Evolutionary conservation across 2,329 filamentous ascomycete species (phyloP).

Genomic region (Ophiognomonia clavigignenti-juglandacearum): DNA sequence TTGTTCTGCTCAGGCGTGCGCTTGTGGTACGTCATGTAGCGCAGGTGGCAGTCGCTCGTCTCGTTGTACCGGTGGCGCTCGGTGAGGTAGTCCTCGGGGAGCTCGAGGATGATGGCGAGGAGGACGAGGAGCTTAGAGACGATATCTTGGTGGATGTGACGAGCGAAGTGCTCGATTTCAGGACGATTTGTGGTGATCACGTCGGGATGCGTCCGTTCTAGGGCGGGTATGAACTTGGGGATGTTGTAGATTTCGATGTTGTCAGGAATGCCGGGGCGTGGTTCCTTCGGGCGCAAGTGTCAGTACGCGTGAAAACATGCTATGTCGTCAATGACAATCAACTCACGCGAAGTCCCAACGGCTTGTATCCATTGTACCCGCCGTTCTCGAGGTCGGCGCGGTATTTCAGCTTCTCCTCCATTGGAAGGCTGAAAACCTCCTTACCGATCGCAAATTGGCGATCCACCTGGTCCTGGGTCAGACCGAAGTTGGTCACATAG

Average conservation of each 20-base stretch:
- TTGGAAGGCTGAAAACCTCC: constrained; percentile 44
- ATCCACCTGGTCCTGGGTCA: constrained; percentile 46
- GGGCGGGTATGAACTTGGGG: no score
- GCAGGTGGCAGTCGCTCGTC: constrained; percentile 47
- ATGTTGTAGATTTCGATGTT: no score
- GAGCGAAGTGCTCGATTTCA: not conserved
- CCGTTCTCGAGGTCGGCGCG: constrained; percentile 36
- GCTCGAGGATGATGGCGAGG: constrained; percentile 43
- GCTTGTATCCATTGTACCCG: constrained; percentile 37
- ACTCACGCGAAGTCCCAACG: no score
- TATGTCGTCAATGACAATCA: no score
- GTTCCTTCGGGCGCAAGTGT: no score
- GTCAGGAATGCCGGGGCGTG: no score
- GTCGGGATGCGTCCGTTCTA: no score
- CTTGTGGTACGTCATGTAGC: constrained; percentile 50
- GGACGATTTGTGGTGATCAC: no score
- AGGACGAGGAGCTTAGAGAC: constrained; percentile 23
- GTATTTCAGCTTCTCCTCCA: constrained; percentile 44
- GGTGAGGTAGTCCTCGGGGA: constrained; percentile 48
- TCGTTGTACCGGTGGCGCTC: constrained; percentile 46
- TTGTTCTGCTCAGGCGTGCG: constrained; percentile 36
- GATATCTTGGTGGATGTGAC: constrained; percentile 25
- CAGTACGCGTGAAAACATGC: no score
- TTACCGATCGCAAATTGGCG: constrained; percentile 49
- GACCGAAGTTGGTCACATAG: constrained; percentile 49